Base-by-base conservation (phyloP, 164 flowering plant species). In the Malania oleifera region DNA sequence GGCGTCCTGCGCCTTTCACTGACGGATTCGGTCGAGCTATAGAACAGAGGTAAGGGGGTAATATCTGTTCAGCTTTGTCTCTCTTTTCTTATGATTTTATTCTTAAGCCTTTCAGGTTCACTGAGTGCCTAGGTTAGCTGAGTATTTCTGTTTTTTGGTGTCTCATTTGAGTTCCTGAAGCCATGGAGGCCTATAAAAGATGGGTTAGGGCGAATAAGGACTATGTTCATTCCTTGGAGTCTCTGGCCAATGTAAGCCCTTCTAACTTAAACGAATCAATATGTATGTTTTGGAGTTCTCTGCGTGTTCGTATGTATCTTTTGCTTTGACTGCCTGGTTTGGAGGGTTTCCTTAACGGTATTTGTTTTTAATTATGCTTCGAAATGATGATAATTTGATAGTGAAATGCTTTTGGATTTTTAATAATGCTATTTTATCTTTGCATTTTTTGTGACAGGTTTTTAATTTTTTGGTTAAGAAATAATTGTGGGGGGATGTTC, bases 181-280 rank as follows among this genome's bases (percentile, higher is more conserved):
- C 59, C 25, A 95, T 95, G 99, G 99, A 95, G 67, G 84, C 78
- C 61, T 95, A 91, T 65, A 85, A 77, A 80, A 79, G 61, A 52
- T 95, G 97, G 97, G 93, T 95, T 39, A 60, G 95, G 59, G 77
- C 73, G 75, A 95, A 91, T 68, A 86, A 73, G 60, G 97, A 89
- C 18, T 89, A 74, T 60, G 90, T 91, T 5, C 91, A 82, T 64
- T 85, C 95, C n/a, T 41, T 95, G 65, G 96, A 84, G 62, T 88
- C 97, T 68, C 77, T 95, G n/a, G 93, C 96, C 64, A 95, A 80
- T 73, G 99, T 95, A 77, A 85, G 83, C 44, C 64, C 22, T 37
- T 40, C 5, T 68, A 26, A 23, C 47, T 43, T n/a, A 25, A 15
- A 20, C 7, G 31, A 2, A 9, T 54, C 40, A 38, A 39, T 39